Evolutionary conservation across 2,329 filamentous ascomycete genomes (phyloP).

Genomic region (Colletotrichum eremochloae): DNA sequence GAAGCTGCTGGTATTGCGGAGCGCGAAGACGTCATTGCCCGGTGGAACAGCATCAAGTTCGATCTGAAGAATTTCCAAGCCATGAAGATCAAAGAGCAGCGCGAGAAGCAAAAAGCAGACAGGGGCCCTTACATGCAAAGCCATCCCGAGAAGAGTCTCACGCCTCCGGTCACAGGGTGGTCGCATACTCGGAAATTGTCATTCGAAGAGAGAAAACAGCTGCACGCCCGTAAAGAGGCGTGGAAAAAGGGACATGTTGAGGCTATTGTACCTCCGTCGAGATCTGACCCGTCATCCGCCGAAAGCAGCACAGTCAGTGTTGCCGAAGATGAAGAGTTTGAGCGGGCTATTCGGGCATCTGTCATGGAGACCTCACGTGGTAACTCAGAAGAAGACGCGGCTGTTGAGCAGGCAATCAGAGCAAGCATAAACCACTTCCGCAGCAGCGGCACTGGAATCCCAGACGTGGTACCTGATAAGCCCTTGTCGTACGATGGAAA

Average conservation of each 20-base stretch:
- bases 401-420: constrained; percentile 80
- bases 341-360: constrained; percentile 78
- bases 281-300: constrained; percentile 43
- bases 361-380: constrained; percentile 79
- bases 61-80: constrained; percentile 72
- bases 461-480: constrained; percentile 19
- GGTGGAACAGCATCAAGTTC: constrained; percentile 73
- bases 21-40: constrained; percentile 71
- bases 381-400: constrained; percentile 76
- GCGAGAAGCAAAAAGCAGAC: constrained; percentile 48
- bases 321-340: constrained; percentile 71
- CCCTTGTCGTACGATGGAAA: constrained; percentile 14
- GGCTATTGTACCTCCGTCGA: constrained; percentile 36
- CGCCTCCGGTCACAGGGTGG: constrained; percentile 60
- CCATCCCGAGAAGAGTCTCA: constrained; percentile 19
- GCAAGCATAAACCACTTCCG: constrained; percentile 74
- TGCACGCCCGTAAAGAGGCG: constrained; percentile 62
- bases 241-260: constrained; percentile 55
- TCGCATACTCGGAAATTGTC: constrained; percentile 61
- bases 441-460: constrained; percentile 42
- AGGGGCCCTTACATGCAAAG: constrained; percentile 44
- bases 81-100: constrained; percentile 62
- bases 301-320: constrained; percentile 29
- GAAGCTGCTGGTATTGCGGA: constrained; percentile 68
- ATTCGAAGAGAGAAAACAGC: constrained; percentile 64